Evolutionary conservation across 2,329 filamentous ascomycete species (phyloP).

Genomic region (Trichothecium roseum): DNA sequence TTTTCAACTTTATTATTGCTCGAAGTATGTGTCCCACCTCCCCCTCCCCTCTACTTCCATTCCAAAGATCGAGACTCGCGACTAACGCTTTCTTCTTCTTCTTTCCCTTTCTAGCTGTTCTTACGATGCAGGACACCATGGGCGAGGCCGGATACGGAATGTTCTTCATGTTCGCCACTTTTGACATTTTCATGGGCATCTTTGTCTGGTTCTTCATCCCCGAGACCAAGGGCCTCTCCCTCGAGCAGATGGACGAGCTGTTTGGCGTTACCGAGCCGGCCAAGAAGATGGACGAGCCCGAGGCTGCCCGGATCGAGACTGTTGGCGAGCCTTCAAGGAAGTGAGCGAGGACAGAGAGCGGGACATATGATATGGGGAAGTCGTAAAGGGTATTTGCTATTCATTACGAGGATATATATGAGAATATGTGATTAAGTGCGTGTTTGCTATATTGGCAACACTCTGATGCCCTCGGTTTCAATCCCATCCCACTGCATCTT

Average conservation of each 20-base stretch:
- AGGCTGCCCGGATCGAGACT: slow-evolving; percentile 8
- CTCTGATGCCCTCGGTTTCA: no score
- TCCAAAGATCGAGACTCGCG: not conserved
- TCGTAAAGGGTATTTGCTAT: no score
- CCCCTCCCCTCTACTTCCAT: not conserved
- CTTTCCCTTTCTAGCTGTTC: slow-evolving; percentile 39
- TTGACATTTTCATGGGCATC: slow-evolving; percentile 54
- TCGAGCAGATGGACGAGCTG: slow-evolving; percentile 58
- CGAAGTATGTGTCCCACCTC: slow-evolving; percentile 25
- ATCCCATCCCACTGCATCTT: no score
- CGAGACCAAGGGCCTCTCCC: slow-evolving; percentile 56
- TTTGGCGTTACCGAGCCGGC: slow-evolving; percentile 45
- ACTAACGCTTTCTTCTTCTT: slow-evolving; percentile 1
- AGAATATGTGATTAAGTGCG: no score
- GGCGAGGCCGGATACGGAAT: slow-evolving; percentile 39
- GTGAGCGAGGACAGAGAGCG: no score
- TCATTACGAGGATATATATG: no score
- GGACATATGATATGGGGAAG: no score
- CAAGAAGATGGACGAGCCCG: slow-evolving; percentile 20
- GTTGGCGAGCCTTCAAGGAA: not conserved
- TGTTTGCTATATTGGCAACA: no score
- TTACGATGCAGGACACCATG: slow-evolving; percentile 53
- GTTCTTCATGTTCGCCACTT: slow-evolving; percentile 59
- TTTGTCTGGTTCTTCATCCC: slow-evolving; percentile 60
- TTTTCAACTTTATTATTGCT: slow-evolving; percentile 66